Conservation (phyloP, 1,139 yeast genomes). For the Candida sp. region DNA sequence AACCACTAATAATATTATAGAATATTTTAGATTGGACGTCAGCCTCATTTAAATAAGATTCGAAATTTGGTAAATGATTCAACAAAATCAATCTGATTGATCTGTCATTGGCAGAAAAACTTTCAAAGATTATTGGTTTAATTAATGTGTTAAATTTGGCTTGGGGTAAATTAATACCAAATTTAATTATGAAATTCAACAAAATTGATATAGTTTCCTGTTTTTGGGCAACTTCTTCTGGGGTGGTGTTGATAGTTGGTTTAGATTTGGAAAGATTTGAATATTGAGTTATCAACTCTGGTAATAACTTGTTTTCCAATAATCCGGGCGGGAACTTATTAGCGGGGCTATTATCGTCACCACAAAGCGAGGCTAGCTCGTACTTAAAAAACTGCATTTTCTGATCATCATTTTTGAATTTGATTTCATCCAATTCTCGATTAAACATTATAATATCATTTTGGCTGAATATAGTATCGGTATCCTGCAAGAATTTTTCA, state of each 20-base stretch:
- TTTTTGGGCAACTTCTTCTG: conserved; percentile 26
- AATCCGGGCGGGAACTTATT: conserved; percentile 55
- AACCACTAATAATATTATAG: conserved; percentile 68
- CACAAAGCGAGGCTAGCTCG: conserved; percentile 31
- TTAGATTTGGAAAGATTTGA: conserved; percentile 18
- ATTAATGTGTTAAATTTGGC: conserved; percentile 43
- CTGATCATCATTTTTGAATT: conserved; percentile 46
- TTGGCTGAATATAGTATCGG: conserved; percentile 36
- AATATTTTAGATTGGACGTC: conserved; percentile 73
- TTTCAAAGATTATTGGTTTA: conserved; percentile 62
- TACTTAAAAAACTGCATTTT: conserved; percentile 51
- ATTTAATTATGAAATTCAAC: conserved; percentile 44
- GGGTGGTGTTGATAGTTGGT: conserved; percentile 21
- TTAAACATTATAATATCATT: conserved; percentile 45
- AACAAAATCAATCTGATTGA: conserved; percentile 70
- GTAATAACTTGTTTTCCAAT: conserved; percentile 61
- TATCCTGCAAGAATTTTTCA: conserved; percentile 47
- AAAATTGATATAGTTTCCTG: conserved; percentile 41
- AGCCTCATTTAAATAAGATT: conserved; percentile 48
- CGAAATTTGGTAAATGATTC: conserved; percentile 56
- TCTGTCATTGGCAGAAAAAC: conserved; percentile 70
- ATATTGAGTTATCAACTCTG: conserved; percentile 51
- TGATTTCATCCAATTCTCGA: conserved; percentile 49
- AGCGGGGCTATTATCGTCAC: conserved; percentile 11
- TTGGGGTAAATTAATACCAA: conserved; percentile 36